These are phyloP conservation scores for Ziziphus jujuba DNA, from an alignment of 306 rosid species.

Conservation along the genomic window DNA sequence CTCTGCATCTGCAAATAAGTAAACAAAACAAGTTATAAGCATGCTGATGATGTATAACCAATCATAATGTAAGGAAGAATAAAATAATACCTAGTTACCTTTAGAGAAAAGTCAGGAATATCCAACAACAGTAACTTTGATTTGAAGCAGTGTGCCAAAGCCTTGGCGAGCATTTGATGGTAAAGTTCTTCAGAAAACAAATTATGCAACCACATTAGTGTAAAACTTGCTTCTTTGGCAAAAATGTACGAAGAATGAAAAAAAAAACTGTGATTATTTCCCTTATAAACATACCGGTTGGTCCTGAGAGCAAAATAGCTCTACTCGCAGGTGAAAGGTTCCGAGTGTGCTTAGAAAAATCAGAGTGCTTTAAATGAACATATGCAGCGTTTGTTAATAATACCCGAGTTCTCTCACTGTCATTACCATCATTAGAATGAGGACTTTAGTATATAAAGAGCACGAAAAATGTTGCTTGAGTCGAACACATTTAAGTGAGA, in stretches of 20 bases:
- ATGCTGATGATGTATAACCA: slow-evolving; percentile 9
- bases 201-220: slow-evolving; percentile 10
- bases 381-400: slow-evolving; percentile 74
- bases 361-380: slow-evolving; percentile 69
- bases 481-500: slow-evolving; percentile 1
- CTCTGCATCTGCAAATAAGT: slow-evolving; percentile 67
- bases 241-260: background rate
- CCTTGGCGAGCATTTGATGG: slow-evolving; percentile 87
- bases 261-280: background rate
- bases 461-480: background rate
- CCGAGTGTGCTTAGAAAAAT: slow-evolving; percentile 76
- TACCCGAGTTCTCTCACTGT: slow-evolving; percentile 64
- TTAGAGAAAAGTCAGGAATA: slow-evolving; percentile 66
- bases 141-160: slow-evolving; percentile 73
- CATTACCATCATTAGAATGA: slow-evolving; percentile 22
- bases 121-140: slow-evolving; percentile 81
- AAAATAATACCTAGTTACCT: slow-evolving; percentile 44
- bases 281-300: slow-evolving; percentile 52
- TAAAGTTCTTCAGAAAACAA: slow-evolving; percentile 54
- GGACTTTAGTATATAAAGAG: slow-evolving; percentile 10
- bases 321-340: slow-evolving; percentile 90
- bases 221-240: background rate
- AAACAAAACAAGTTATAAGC: slow-evolving; percentile 27
- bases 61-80: slow-evolving; percentile 21
- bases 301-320: slow-evolving; percentile 89